Evolutionary conservation across 805 yeast species (phyloP).

Genomic region (Hanseniaspora taiwanica): DNA sequence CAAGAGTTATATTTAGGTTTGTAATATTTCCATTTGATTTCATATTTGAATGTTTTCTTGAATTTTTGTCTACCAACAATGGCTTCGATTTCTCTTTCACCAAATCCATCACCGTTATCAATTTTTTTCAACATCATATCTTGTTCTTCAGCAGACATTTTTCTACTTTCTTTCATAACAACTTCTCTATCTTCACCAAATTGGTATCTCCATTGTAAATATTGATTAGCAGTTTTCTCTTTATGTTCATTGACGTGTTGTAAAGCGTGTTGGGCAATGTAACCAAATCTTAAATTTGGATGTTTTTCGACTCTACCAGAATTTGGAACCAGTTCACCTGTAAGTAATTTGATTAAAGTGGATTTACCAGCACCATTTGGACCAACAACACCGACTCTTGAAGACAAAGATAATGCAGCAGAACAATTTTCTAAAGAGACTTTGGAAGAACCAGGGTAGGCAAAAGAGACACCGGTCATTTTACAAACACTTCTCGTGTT

Average conservation of each 20-base stretch:
- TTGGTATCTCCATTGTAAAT: conserved; percentile 95
- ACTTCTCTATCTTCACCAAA: conserved; percentile 98
- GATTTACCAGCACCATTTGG: conserved; percentile 99
- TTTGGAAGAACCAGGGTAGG: conserved; percentile 80
- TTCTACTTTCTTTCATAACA: conserved; percentile 81
- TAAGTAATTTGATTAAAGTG: conserved; percentile 81
- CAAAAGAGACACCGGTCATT: conserved; percentile 70
- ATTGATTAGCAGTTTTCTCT: conserved; percentile 95
- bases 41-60: conserved; percentile 94
- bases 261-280: conserved; percentile 96
- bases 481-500: conserved; percentile 88
- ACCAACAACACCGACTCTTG: conserved; percentile 92
- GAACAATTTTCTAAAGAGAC: conserved; percentile 72
- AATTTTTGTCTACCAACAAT: conserved; percentile 94
- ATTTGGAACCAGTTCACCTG: conserved; percentile 82
- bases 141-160: conserved; percentile 67
- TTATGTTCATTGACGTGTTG: conserved; percentile 96
- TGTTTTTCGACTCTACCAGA: conserved; percentile 91
- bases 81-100: conserved; percentile 82
- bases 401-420: conserved; percentile 86
- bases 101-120: conserved; percentile 76
- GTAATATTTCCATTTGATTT: conserved; percentile 86
- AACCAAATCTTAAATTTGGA: conserved; percentile 95
- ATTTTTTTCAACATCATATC: conserved; percentile 65
- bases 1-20: conserved; percentile 87